Evolutionary conservation across 2,329 filamentous ascomycete genomes (phyloP).

Genomic region (Aspergillus sp.): DNA sequence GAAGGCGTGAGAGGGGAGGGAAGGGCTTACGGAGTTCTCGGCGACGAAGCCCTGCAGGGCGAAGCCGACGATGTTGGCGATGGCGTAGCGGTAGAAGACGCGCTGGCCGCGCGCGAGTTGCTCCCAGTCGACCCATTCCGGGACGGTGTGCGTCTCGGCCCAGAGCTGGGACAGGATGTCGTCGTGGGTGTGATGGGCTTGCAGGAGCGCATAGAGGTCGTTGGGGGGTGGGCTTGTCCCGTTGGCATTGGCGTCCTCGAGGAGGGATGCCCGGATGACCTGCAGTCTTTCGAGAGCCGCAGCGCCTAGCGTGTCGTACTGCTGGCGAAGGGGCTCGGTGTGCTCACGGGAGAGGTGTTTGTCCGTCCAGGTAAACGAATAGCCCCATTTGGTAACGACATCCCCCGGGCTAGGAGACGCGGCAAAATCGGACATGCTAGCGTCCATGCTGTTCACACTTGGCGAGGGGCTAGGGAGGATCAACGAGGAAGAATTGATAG

Average conservation of each 20-base stretch:
- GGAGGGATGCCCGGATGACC: conserved; percentile 6
- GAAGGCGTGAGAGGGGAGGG: too few relatives aligned
- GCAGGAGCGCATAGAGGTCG: conserved; percentile 62
- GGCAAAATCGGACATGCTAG: too few relatives aligned
- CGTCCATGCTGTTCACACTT: too few relatives aligned
- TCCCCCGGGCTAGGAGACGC: conserved; percentile 1
- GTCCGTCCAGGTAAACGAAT: conserved; percentile 17
- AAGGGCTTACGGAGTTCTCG: conserved; percentile 18
- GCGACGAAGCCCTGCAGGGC: conserved; percentile 21
- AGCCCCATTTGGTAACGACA: conserved; percentile 15
- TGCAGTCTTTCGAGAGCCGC: conserved; percentile 14
- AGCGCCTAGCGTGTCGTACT: conserved; percentile 15
- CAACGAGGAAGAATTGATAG: too few relatives aligned
- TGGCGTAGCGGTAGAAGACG: conserved; percentile 72
- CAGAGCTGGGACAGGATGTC: conserved; percentile 58
- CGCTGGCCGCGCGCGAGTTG: conserved; percentile 70
- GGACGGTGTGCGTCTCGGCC: conserved; percentile 63
- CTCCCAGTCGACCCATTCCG: conserved; percentile 72
- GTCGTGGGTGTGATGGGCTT: conserved; percentile 56
- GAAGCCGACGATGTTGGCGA: conserved; percentile 28
- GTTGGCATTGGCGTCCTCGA: conserved; percentile 10
- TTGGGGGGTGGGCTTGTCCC: background rate
- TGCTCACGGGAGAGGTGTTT: conserved; percentile 10
- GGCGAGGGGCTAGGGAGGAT: too few relatives aligned
- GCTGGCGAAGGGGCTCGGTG: conserved; percentile 14